Conservation (phyloP, 1,139 yeast genomes). For the Barnettozyma hawaiiensis region DNA sequence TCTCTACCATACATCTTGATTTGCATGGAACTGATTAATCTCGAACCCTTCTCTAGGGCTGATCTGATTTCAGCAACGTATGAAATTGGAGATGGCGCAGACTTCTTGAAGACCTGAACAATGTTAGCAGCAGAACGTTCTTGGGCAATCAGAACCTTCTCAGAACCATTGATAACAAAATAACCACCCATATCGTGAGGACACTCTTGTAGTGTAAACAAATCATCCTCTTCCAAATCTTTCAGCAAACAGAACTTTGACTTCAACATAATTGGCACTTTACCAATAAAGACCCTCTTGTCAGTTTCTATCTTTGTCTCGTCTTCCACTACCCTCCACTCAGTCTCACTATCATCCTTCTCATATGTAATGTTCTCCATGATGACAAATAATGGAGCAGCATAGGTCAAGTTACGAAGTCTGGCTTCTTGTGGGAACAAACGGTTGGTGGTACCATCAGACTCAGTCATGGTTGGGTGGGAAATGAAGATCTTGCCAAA, state of each 20-base stretch:
- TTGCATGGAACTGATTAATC: conserved; percentile 90
- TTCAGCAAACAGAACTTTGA: conserved; percentile 93
- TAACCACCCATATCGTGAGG: conserved; percentile 99
- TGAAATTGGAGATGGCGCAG: conserved; percentile 95
- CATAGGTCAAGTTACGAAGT: conserved; percentile 88
- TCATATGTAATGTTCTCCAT: conserved; percentile 87
- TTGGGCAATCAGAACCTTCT: conserved; percentile 95
- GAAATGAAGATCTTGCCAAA: conserved; percentile 96
- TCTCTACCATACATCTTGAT: conserved; percentile 86
- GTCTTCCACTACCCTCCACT: conserved; percentile 54
- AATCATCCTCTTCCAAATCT: conserved; percentile 89
- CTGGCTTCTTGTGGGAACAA: conserved; percentile 99
- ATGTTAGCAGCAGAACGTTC: conserved; percentile 98
- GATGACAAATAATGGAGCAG: conserved; percentile 93
- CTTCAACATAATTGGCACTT: conserved; percentile 96
- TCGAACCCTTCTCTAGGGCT: conserved; percentile 94
- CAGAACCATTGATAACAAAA: conserved; percentile 96
- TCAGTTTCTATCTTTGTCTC: conserved; percentile 44
- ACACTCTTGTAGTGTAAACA: conserved; percentile 93
- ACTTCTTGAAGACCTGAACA: conserved; percentile 96
- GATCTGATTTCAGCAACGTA: conserved; percentile 96
- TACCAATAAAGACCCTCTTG: conserved; percentile 85
- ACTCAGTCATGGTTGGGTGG: conserved; percentile 97
- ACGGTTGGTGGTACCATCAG: conserved; percentile 98
- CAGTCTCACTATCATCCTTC: conserved; percentile 75